phyloP scores from a whole-genome alignment of 2,329 filamentous ascomycete genomes.

The Sclerotinia sclerotiorum region DNA sequence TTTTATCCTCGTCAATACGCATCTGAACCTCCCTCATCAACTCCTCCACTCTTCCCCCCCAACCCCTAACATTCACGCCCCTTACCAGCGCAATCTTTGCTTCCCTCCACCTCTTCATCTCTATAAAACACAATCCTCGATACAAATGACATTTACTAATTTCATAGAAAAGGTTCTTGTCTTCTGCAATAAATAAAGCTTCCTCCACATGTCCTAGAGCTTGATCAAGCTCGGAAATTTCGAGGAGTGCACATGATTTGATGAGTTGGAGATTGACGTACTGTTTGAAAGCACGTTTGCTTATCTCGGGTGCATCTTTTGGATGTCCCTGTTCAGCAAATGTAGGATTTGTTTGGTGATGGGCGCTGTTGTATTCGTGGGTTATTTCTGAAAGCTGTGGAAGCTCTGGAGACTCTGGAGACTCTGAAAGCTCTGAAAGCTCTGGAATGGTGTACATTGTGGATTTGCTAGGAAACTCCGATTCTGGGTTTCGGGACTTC shows the following conservation, averaged over 20 bases:
- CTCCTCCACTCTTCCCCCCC: constrained; percentile 16
- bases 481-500: neutral
- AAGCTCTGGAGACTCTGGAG: too few species aligned
- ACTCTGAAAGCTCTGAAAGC: too few species aligned
- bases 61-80: constrained; percentile 28
- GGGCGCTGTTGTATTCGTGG: neutral
- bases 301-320: neutral
- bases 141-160: constrained; percentile 28
- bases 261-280: constrained; percentile 26
- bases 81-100: constrained; percentile 27
- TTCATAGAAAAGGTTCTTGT: constrained; percentile 19
- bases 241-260: constrained; percentile 25
- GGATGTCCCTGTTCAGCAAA: neutral
- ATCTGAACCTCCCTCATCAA: constrained; percentile 25
- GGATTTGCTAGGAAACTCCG: neutral
- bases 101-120: constrained; percentile 26
- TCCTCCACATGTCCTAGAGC: constrained; percentile 22
- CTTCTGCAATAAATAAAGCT: constrained; percentile 22
- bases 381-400: neutral
- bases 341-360: neutral
- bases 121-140: constrained; percentile 27
- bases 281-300: neutral
- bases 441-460: neutral
- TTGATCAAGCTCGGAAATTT: neutral
- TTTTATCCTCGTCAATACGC: constrained; percentile 18